Evolutionary conservation across 371 early-diverging fungal genomes (phyloP), one percentile per base, ranked within the genome.

Genomic region (Mortierella sp.): DNA sequence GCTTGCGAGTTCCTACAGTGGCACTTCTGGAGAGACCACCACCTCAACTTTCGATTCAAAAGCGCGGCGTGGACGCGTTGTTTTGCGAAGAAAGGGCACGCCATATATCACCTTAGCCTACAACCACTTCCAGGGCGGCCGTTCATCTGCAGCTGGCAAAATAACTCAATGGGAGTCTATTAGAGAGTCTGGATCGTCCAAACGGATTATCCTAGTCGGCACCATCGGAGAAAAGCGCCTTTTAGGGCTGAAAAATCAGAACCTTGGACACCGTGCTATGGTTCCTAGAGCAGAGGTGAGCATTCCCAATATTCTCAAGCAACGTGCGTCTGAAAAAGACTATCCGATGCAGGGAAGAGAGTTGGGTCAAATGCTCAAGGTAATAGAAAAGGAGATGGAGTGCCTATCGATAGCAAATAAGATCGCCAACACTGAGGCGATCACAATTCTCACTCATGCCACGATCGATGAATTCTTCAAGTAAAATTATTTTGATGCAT

Each of bases 91-190:
- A 40, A 52, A 45, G n/a, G 72, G 70, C 4, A 16, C 54, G 5
- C 68, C 68, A 20, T 51, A 77, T 37, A 72, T 72, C 18, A 62
- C 69, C 20, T 66, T 78, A 62, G 65, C 73, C 26, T 62, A 69
- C 54, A 62, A 66, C 28, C 77, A 62, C 28, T 28, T 58, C 39
- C 37, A 69, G 24, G 73, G 67, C 20, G 47, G 32, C 1, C 51
- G 63, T 26, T 61, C 73, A 1, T 20, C 40, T 0, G 51, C 47
- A 20, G 54, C 70, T 1, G 26, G 47, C 30, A 62, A 59, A 32
- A 78, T 78, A 22, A 54, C 26, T 9, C 14, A 20, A 6, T 73
- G 66, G 70, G 70, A 70, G 52, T 24, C 70, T 8, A 10, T 37
- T 11, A 37, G 5, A 60, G 37, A 32, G 37, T 22, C 37, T n/a